Evolutionary conservation across 1,284 basidiomycete genomes (phyloP), one percentile per base, ranked within the genome.

Genomic region (Golubevia sp.): DNA sequence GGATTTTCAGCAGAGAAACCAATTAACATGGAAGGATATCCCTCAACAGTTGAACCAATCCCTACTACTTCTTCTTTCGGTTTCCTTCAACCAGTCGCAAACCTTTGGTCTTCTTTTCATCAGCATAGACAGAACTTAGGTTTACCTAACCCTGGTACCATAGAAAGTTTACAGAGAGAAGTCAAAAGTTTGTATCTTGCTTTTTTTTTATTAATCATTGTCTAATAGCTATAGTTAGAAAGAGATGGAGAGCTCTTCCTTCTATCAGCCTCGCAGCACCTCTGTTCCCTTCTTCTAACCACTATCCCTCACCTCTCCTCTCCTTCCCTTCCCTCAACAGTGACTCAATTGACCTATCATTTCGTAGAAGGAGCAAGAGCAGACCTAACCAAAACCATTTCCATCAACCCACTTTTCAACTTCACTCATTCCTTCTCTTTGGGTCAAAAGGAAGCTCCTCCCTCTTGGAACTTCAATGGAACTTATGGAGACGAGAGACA

Each of bases 361-460:
- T 61, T 78, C 66, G 81, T 78, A 54, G 80, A 83, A 55, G 79
- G 80, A 54, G 80, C 77, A 44, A 67, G 78, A 49, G 79, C 79
- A 18, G 80, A 83, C 55, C 59, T 83, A 27, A 76, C 78, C 55
- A 83, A 83, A 62, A 76, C 74, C 8, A 65, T 81, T 44, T 76
- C 65, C 66, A 73, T 80, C 62, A 82, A 80, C 70, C 80, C 80
- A 34, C 76, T 81, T 63, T 83, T 83, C 74, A 78, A 83, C 59
- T 76, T 82, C 55, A 79, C 80, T 5, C 80, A 83, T 56, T 75
- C 77, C 38, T 83, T 83, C 63, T 66, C 68, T 13, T 67, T 82
- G 62, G 76, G 76, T 38, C 26, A 66, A 25, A 73, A 71, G 49
- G 64, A 58, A 24, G 70, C 74, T 48, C 74, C 76, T 26, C 68